phyloP scores from a whole-genome alignment of 2,329 filamentous ascomycete species.

The Ceratocystis albifundus region DNA sequence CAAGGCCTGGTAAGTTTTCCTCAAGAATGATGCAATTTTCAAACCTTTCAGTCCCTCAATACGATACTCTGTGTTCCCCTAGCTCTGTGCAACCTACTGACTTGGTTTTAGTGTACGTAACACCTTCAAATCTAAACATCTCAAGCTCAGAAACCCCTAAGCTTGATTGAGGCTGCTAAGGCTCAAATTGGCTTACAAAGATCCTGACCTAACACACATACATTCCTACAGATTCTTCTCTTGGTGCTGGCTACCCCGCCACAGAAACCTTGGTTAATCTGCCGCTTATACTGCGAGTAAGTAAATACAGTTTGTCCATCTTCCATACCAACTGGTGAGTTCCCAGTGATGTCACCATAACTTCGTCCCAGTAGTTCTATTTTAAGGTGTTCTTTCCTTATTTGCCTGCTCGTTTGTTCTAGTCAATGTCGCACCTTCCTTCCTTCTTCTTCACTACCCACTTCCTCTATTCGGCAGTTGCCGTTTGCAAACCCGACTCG shows the following conservation, averaged over 20 bases:
- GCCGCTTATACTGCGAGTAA: slow-evolving; percentile 24
- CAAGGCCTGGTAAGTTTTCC: slow-evolving; percentile 28
- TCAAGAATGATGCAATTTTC: neutral
- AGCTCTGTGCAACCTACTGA: slow-evolving; percentile 3
- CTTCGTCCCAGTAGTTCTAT: neutral
- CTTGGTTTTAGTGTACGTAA: slow-evolving; percentile 20
- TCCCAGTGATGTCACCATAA: neutral
- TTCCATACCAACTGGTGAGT: no score
- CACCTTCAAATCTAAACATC: neutral
- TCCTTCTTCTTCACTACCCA: neutral
- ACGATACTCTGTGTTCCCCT: neutral
- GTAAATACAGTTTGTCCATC: neutral
- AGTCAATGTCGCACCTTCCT: neutral
- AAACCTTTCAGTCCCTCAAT: neutral
- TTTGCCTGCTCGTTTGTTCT: neutral
- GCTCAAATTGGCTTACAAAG: neutral
- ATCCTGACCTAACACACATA: no score
- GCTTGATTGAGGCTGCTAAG: neutral
- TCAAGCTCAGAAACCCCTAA: neutral
- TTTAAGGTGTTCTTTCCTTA: neutral
- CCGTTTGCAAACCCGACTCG: neutral
- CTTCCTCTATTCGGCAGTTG: neutral
- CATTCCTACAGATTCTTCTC: slow-evolving; percentile 24
- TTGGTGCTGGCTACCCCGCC: slow-evolving; percentile 27
- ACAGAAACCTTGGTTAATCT: slow-evolving; percentile 26